phyloP scores from a whole-genome alignment of 257 asterid genomes.

The Osmanthus fragrans region DNA sequence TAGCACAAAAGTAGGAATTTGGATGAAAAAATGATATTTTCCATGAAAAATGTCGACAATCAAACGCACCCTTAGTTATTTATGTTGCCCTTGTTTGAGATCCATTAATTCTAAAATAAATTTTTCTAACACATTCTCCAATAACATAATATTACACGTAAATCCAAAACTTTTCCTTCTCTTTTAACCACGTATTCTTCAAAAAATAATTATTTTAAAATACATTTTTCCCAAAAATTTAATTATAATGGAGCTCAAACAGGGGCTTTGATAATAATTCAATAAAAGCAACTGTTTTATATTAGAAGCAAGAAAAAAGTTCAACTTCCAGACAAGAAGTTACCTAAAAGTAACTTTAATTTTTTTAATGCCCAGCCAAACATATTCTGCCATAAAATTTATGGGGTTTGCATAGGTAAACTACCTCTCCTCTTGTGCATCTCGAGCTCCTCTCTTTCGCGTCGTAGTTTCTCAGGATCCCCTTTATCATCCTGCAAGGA shows the following conservation, averaged over 20 bases:
- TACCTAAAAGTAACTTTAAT: neutral
- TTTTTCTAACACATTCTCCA: no score
- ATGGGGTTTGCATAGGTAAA: neutral
- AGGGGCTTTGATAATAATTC: neutral
- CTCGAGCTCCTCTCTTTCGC: conserved; percentile 87
- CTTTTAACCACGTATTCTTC: no score
- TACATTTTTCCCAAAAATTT: no score
- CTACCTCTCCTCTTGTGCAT: conserved; percentile 72
- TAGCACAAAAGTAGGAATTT: no score
- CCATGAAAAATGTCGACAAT: no score
- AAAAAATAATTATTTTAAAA: no score
- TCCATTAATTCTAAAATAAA: no score
- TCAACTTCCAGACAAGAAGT: neutral
- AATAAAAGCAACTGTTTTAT: neutral
- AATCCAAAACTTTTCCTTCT: no score
- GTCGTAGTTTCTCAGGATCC: conserved; percentile 74
- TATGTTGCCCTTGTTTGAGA: neutral
- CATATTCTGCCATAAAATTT: neutral
- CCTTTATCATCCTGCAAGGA: conserved; percentile 60
- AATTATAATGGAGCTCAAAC: no score
- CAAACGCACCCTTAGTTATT: neutral
- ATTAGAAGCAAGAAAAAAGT: no score
- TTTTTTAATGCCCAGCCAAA: neutral
- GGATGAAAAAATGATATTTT: no score
- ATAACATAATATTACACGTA: no score